Base-by-base conservation (phyloP, 495 filamentous ascomycete species). In the Penicillium canescens region DNA sequence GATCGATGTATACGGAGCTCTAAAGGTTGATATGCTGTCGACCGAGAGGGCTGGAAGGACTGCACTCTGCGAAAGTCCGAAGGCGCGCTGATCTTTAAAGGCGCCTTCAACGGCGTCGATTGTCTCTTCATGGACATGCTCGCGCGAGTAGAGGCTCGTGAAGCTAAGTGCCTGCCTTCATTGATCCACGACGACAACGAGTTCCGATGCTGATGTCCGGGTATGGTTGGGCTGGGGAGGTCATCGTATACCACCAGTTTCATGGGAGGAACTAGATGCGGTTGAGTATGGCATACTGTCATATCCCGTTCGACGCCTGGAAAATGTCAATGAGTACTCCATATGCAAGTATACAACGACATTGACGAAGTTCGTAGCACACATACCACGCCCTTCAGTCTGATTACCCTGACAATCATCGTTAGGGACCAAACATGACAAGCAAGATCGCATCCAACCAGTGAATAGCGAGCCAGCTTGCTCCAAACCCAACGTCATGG, bases 1-100 rank as follows among this genome's bases (percentile, higher is more conserved):
- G 84, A 80, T 49, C 78, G 65, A 62, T 89, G 85, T 52, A 95
- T 88, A 70, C 82, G 90, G 44, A 95, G 76, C 69, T 93, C 83
- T 35, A 94, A 75, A 10, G 88, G 88, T 34, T 81, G 79, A 67
- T 90, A 91, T 13, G 77, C 41, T 12, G 23, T 52, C 13, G 56
- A 58, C 24, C 52, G 46, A 52, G 55, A 50, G 10, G 39, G 37
- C 8, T 54, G 70, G 69, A 24, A 34, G 7, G 49, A 42, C 7
- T 42, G 66, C 2, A 85, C 75, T 55, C 71, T 65, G 52, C 76
- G 67, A 53, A 84, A 84, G 41, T 84, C 77, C 4, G 77, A 72
- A 2, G 83, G 82, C 12, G 70, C 74, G 38, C 81, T 69, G 39
- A 85, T 84, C 26, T 66, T 72, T 44, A 79, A 47, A 3, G 69